A percentile compares a stretch with the other conserved stretches of the same genome.
Evolutionary conservation across 2,329 filamentous ascomycete species (phyloP).

Genomic region (Atkinsonella texensis): DNA sequence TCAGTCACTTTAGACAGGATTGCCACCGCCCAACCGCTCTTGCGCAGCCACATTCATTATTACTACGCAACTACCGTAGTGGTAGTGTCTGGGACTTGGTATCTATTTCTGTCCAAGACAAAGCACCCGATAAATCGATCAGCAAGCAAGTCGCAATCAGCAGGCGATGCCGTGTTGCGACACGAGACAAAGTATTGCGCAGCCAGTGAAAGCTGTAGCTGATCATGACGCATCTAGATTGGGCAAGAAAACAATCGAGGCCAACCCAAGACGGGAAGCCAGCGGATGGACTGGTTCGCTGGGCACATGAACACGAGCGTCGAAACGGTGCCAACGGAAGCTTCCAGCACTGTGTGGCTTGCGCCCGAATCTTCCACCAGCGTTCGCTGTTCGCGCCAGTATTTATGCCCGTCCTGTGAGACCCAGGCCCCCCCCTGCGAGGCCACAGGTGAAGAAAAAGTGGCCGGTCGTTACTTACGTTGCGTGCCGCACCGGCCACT

Average conservation of each 20-base stretch:
- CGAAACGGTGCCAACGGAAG: conserved; percentile 3
- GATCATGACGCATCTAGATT: neutral
- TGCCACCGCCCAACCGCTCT: neutral
- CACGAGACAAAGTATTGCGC: neutral
- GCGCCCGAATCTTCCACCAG: conserved; percentile 8
- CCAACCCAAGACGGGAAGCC: neutral
- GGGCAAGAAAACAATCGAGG: neutral
- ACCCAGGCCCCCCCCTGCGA: neutral
- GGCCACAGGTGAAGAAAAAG: neutral
- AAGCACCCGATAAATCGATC: neutral
- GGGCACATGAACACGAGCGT: too few species aligned
- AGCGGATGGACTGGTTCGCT: neutral
- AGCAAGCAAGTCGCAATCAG: neutral
- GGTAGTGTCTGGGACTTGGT: neutral
- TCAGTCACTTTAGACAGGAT: neutral
- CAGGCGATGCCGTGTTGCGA: neutral
- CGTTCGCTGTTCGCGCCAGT: neutral
- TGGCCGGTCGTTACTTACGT: too few species aligned
- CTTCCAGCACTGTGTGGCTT: conserved; percentile 12
- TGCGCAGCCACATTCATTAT: neutral
- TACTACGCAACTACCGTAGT: neutral
- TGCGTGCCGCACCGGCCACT: too few species aligned
- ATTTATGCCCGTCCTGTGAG: neutral
- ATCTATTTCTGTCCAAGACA: neutral
- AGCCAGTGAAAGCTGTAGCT: neutral